Evolutionary conservation across 2,329 filamentous ascomycete genomes (phyloP).

Genomic region (Spiromastix sp.): DNA sequence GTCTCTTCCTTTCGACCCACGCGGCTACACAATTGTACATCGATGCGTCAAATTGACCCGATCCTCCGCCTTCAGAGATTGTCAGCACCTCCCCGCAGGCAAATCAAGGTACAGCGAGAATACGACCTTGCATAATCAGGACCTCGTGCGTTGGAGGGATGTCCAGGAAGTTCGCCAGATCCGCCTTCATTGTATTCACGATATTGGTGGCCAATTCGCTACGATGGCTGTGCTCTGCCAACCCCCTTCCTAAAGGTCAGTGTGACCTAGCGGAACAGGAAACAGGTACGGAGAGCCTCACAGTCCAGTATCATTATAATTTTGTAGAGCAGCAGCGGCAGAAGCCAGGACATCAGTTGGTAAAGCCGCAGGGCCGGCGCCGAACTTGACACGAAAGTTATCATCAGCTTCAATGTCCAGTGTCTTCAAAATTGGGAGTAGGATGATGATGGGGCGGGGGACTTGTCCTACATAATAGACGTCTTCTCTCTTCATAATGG

Average conservation of each 20-base stretch:
- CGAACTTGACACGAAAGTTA: conserved; percentile 81
- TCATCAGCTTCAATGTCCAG: too few species aligned
- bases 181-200: conserved; percentile 65
- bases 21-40: conserved; percentile 74
- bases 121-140: conserved; percentile 78
- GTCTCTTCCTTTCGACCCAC: conserved; percentile 65
- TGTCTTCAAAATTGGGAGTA: too few species aligned
- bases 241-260: too few species aligned
- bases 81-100: too few species aligned
- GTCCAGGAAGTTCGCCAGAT: conserved; percentile 63
- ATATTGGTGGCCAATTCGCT: conserved; percentile 69
- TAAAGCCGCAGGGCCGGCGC: conserved; percentile 78
- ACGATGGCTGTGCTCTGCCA: conserved; percentile 86
- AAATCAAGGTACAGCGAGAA: too few species aligned
- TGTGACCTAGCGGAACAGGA: too few species aligned
- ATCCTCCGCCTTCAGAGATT: conserved; percentile 79
- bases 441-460: too few species aligned
- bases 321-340: conserved; percentile 65
- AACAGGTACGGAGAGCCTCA: too few species aligned
- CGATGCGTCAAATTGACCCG: conserved; percentile 72
- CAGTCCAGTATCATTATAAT: conserved; percentile 71
- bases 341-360: conserved; percentile 71
- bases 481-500: too few species aligned
- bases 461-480: too few species aligned
- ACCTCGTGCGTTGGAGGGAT: conserved; percentile 82